Base-by-base conservation (phyloP, 768 basidiomycete genomes). In the Lyophyllum semitale region DNA sequence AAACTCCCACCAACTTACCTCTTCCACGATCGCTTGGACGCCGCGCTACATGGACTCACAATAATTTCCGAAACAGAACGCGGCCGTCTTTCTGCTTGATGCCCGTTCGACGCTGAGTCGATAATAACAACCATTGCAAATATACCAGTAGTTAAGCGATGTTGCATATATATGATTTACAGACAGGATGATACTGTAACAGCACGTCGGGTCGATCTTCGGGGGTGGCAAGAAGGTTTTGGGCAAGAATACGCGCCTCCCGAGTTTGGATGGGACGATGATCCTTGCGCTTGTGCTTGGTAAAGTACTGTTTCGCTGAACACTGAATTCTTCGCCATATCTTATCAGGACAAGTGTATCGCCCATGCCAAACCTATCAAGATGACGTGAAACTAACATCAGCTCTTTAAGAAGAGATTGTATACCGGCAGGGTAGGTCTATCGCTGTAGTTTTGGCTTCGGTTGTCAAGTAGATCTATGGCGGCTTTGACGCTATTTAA, bases 181-280 rank as follows among this genome's bases (percentile, higher is more conserved):
- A 30, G 29, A 11, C 29, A 30, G 29, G 29, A 30, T 30, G 11
- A 30, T 54, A 75, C 71, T 66, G 64, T 17, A 64, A 57, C 18
- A 76, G 54, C 50, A 71, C 66, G 3, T 63, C 49, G 3, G 59
- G 45, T 11, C 68, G 49, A 11, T 60, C 50, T 0, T 60, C 59
- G 1, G 72, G 71, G 18, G 63, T 51, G 13, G 55, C 50, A 15
- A 70, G 49, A 5, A 78, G 38, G 11, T 66, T 69, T 12, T 59
- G 41, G 15, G 74, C 60, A 23, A 78, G 63, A 20, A 63, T 51
- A 6, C 57, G 61, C 1, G 68, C 68, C 60, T 75, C 64, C n/a
- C 58, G 29, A 11, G 11, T 30, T 30, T 30, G 29, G 11, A 30
- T 30, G 29, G 29, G 29, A 30, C 29, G 29, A 30, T 30, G 29